Evolutionary conservation across 768 basidiomycete species (phyloP), one percentile per base, ranked within the genome.

Genomic region (Pulveroboletus frians): DNA sequence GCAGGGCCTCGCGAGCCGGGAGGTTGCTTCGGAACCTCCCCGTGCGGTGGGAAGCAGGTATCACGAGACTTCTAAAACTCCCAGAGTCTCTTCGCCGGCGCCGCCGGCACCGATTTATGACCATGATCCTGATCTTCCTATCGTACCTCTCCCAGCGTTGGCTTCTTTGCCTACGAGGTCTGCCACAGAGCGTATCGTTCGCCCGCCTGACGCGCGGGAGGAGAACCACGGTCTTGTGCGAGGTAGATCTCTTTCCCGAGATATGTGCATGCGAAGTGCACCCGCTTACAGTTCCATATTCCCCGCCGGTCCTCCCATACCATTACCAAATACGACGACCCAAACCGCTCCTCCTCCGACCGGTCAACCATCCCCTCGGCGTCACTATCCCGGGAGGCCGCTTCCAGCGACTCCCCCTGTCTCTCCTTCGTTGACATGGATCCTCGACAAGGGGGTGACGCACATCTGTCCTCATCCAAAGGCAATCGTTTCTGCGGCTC

Each of bases 261-360:
- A 67, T 32, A 47, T 63, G 50, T 52, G 63, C 1, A 59, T 67
- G 57, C 65, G 66, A 34, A 67, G 65, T 39, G 66, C 67, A 5
- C 66, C 66, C 4, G 66, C 66, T 15, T 69, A 67, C 40, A 67
- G 63, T 29, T 45, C 61, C 5, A 63, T 69, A 27, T 69, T 67
- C 52, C 66, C 66, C 2, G 65, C 66, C 9, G 65, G 65, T n/a
- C 65, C 65, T 29, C 65, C 65, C n/a, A 53, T 48, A 3, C 59
- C 65, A 1, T 47, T 64, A 9, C 65, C 44, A 9, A 54, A 67
- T 27, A 41, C 38, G 49, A 41, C 38, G 49, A 56, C 56, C 5
- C 65, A 61, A 40, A 66, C 46, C 20, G 55, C 62, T 43, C 56
- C 58, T 31, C 63, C 63, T 32, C 40, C 56, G 15, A 44, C 42